Conservation (phyloP, 805 yeast species). For the Kregervanrija pseudodelftensis region DNA sequence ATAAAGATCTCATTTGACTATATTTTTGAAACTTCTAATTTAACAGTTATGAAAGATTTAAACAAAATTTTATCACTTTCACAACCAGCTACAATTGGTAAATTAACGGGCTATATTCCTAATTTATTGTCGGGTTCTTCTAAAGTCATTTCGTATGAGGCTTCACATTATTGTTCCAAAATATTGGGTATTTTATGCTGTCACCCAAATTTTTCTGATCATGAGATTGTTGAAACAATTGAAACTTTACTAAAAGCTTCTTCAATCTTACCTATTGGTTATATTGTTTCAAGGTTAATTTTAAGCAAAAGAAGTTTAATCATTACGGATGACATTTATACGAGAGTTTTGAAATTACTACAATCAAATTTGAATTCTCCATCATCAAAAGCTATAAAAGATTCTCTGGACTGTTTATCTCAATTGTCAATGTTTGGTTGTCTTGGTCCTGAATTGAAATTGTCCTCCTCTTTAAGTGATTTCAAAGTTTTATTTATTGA, state of each 20-base stretch:
- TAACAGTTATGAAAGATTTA: slow-evolving; percentile 10
- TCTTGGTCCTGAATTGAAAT: slow-evolving; percentile 29
- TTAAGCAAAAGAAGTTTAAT: slow-evolving; percentile 25
- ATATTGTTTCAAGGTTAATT: slow-evolving; percentile 38
- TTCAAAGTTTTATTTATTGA: slow-evolving; percentile 23
- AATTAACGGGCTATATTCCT: slow-evolving; percentile 9
- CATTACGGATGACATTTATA: slow-evolving; percentile 10
- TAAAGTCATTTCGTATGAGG: slow-evolving; percentile 20
- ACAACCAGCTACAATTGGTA: slow-evolving; percentile 11
- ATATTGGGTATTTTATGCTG: slow-evolving; percentile 28
- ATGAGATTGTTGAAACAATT: slow-evolving; percentile 4
- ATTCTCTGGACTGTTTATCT: slow-evolving; percentile 33
- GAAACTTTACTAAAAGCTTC: slow-evolving; percentile 4
- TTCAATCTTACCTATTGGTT: slow-evolving; percentile 32
- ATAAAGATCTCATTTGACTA: slow-evolving; percentile 29
- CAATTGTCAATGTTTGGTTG: slow-evolving; percentile 41
- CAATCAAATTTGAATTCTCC: slow-evolving; percentile 19
- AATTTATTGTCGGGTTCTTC: slow-evolving; percentile 10
- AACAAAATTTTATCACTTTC: slow-evolving; percentile 22
- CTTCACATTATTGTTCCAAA: slow-evolving; percentile 15
- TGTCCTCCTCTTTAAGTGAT: slow-evolving; percentile 16
- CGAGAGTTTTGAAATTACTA: slow-evolving; percentile 11
- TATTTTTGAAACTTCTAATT: slow-evolving; percentile 4
- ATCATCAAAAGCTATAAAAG: slow-evolving; percentile 15
- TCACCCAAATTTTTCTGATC: slow-evolving; percentile 27